These are phyloP conservation scores for Clitopilus hobsonii DNA, from an alignment of 768 basidiomycete species.

Conservation along the genomic window DNA sequence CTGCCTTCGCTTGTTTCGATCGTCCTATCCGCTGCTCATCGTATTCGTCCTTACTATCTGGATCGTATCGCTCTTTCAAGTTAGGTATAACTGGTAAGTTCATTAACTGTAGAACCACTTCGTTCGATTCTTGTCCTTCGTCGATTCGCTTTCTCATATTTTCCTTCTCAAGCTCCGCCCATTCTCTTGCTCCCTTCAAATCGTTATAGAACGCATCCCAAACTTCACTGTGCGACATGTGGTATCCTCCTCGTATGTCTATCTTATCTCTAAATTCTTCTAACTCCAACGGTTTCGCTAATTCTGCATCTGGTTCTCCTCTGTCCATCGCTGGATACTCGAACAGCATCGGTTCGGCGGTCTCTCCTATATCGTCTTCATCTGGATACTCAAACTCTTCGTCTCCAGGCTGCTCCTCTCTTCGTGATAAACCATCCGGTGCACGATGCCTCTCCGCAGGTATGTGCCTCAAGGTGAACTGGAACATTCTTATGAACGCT, in stretches of 20 bases:
- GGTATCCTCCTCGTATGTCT: too few relatives aligned
- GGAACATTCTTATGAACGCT: constrained; percentile 24
- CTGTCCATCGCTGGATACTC: neutral
- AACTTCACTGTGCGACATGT: too few relatives aligned
- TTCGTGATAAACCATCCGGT: neutral
- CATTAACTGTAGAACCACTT: too few relatives aligned
- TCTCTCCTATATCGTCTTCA: neutral
- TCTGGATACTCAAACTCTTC: neutral
- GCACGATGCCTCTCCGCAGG: constrained; percentile 16
- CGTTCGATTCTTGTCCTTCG: too few relatives aligned
- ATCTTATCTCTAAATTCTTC: too few relatives aligned
- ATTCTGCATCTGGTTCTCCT: neutral
- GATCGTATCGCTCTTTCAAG: neutral
- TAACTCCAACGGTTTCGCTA: neutral
- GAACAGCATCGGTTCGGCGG: neutral
- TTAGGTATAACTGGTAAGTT: too few relatives aligned
- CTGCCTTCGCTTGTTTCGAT: neutral
- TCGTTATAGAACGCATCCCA: too few relatives aligned
- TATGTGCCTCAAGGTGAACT: constrained; percentile 25
- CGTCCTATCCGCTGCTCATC: neutral
- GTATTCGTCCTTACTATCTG: neutral
- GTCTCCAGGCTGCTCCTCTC: neutral
- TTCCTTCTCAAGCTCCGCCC: too few relatives aligned
- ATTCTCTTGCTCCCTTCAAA: too few relatives aligned
- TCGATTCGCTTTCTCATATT: too few relatives aligned